Evolutionary conservation across 805 yeast genomes (phyloP).

Genomic region (Candida silvatica): DNA sequence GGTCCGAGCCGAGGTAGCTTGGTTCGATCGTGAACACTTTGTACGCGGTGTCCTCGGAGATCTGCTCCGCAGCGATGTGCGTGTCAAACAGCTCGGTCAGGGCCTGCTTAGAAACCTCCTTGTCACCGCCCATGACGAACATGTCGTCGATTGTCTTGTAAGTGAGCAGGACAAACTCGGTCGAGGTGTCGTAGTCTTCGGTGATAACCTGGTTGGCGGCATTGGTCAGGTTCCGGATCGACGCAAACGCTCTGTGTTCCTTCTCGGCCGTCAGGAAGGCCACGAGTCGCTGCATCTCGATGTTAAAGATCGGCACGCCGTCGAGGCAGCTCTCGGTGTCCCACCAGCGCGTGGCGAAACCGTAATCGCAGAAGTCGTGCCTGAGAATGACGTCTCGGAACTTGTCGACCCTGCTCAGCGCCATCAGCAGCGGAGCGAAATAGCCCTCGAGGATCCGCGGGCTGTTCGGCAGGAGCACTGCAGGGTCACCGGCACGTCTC

Average conservation of each 20-base stretch:
- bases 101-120: slow-evolving; percentile 7
- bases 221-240: slow-evolving; percentile 24
- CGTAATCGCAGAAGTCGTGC: slow-evolving; percentile 25
- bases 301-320: slow-evolving; percentile 17
- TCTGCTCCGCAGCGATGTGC: neutral
- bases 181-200: slow-evolving; percentile 20
- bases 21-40: slow-evolving; percentile 27
- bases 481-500: slow-evolving; percentile 17
- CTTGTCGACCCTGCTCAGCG: slow-evolving; percentile 28
- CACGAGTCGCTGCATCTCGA: slow-evolving; percentile 31
- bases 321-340: slow-evolving; percentile 20
- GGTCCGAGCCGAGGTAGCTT: slow-evolving; percentile 18
- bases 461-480: slow-evolving; percentile 27
- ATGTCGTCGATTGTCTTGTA: slow-evolving; percentile 12
- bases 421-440: slow-evolving; percentile 32
- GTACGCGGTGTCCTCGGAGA: neutral
- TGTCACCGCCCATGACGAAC: slow-evolving; percentile 10
- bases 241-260: slow-evolving; percentile 27
- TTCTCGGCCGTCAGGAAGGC: slow-evolving; percentile 29
- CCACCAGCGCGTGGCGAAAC: slow-evolving; percentile 33
- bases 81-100: slow-evolving; percentile 12
- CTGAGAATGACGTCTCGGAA: slow-evolving; percentile 25
- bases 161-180: slow-evolving; percentile 20
- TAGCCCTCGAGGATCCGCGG: slow-evolving; percentile 28
- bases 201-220: slow-evolving; percentile 19